Percentiles rank a stretch among this genome's conserved stretches.
Evolutionary conservation across 2,329 filamentous ascomycete species (phyloP).

Genomic region (Bretziella fagacearum): DNA sequence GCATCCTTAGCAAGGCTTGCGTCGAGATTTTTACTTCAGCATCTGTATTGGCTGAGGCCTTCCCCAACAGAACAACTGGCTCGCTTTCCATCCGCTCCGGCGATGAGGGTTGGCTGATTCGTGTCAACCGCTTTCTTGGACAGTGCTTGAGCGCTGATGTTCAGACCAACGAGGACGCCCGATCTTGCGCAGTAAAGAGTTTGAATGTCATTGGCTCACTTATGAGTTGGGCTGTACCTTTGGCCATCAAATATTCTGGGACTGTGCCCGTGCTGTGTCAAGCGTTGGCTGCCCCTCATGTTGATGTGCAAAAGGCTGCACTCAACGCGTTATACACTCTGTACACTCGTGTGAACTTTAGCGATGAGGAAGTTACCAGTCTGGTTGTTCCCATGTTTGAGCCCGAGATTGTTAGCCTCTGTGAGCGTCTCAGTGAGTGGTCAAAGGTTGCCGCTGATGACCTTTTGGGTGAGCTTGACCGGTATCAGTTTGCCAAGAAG

Average conservation of each 20-base stretch:
- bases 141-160: constrained; percentile 53
- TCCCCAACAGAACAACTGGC: constrained; percentile 52
- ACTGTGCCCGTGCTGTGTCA: constrained; percentile 55
- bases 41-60: constrained; percentile 55
- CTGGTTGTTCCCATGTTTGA: constrained; percentile 68
- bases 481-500: constrained; percentile 85
- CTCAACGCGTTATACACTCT: constrained; percentile 72
- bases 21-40: constrained; percentile 86
- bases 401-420: constrained; percentile 50
- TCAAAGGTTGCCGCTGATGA: constrained; percentile 63
- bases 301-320: constrained; percentile 59
- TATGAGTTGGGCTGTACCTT: constrained; percentile 76
- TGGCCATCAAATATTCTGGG: constrained; percentile 54
- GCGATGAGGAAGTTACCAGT: constrained; percentile 59
- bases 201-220: constrained; percentile 62
- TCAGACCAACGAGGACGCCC: constrained; percentile 48
- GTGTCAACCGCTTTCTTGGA: constrained; percentile 56
- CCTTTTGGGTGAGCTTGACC: constrained; percentile 57
- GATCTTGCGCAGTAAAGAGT: constrained; percentile 55
- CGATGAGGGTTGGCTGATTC: constrained; percentile 71
- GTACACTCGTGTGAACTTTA: constrained; percentile 58
- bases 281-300: constrained; percentile 51
- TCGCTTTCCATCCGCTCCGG: constrained; percentile 52
- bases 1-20: constrained; percentile 69
- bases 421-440: constrained; percentile 63